phyloP scores from a whole-genome alignment of 2,329 filamentous ascomycete species.

The Dothideomycetidae sp. region DNA sequence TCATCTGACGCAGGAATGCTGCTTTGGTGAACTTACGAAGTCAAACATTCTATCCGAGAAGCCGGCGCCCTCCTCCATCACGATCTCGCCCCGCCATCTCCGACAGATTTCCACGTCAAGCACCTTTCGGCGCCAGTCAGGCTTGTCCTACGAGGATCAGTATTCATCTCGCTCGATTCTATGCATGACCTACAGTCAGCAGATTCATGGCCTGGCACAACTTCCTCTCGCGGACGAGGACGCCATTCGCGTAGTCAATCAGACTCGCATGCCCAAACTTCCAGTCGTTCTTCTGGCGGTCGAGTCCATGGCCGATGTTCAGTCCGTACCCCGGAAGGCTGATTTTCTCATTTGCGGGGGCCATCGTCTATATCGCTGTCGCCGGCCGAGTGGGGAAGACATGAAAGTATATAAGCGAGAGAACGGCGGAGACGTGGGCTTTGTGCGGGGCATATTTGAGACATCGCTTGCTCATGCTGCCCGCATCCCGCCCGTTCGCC shows the following conservation, averaged over 20 bases:
- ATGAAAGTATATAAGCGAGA: no score
- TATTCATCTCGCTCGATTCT: slow-evolving; percentile 15
- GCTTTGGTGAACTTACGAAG: slow-evolving; percentile 10
- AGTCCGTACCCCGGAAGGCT: background rate
- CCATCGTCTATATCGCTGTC: no score
- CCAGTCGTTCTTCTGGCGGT: background rate
- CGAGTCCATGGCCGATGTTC: background rate
- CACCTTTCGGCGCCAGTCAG: slow-evolving; percentile 19
- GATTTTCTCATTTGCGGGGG: background rate
- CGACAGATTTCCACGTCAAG: slow-evolving; percentile 17
- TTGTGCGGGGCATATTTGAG: no score
- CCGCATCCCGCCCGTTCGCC: no score
- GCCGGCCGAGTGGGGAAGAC: no score
- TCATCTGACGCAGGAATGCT: background rate
- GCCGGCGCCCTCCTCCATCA: slow-evolving; percentile 6
- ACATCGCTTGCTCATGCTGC: no score
- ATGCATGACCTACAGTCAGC: background rate
- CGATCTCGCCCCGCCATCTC: slow-evolving; percentile 16
- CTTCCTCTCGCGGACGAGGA: slow-evolving; percentile 2
- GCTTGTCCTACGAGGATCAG: slow-evolving; percentile 20
- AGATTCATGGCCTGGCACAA: slow-evolving; percentile 5
- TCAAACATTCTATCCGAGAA: slow-evolving; percentile 17
- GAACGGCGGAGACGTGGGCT: no score
- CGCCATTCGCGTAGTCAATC: background rate
- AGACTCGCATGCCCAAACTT: background rate